Evolutionary conservation across 768 basidiomycete genomes (phyloP).

Genomic region (Neoboletus subvelutipes): DNA sequence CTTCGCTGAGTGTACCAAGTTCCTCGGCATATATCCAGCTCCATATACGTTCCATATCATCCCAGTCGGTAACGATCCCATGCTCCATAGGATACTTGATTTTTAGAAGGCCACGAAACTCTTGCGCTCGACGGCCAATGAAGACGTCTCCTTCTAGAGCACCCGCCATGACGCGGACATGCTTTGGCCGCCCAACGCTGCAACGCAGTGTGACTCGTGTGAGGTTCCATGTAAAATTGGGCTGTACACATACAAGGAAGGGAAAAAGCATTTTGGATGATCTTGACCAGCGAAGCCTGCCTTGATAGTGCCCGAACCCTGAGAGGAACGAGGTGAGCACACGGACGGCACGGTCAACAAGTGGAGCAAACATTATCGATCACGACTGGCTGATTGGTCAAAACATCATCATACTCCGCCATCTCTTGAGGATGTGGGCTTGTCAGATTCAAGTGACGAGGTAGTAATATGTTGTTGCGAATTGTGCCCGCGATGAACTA

Average conservation of each 20-base stretch:
- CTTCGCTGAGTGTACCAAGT: constrained; percentile 92
- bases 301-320: constrained; percentile 99
- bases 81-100: constrained; percentile 99
- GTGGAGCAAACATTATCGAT: constrained; percentile 84
- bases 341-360: constrained; percentile 23
- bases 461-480: constrained; percentile 8
- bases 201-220: constrained; percentile 20
- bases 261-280: constrained; percentile 99
- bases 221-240: constrained; percentile 30
- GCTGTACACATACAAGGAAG: constrained; percentile 81
- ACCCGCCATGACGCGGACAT: constrained; percentile 96
- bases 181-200: constrained; percentile 96
- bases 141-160: constrained; percentile 96
- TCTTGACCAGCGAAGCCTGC: constrained; percentile 99
- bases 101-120: constrained; percentile 91
- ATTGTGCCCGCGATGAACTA: neutral
- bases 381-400: constrained; percentile 98
- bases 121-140: constrained; percentile 93
- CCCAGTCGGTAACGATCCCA: constrained; percentile 99
- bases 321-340: constrained; percentile 27
- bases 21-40: constrained; percentile 97
- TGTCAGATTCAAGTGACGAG: constrained; percentile 4
- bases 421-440: constrained; percentile 39
- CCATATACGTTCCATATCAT: constrained; percentile 99
- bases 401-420: constrained; percentile 89